These are phyloP conservation scores for Russula sp. DNA, from an alignment of 768 basidiomycete species.

Conservation along the genomic window DNA sequence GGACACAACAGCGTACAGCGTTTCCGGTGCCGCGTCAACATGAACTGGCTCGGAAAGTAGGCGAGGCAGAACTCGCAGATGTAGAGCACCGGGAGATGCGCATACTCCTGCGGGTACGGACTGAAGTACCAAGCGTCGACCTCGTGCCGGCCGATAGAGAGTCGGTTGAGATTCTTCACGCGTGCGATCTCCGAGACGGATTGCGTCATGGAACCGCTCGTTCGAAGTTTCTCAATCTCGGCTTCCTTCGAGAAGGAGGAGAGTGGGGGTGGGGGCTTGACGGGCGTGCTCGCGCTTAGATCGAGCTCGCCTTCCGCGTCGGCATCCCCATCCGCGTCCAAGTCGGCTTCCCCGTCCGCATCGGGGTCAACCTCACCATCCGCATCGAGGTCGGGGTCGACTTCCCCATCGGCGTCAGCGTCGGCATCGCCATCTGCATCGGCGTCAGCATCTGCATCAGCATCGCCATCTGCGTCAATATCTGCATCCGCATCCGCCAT, in stretches of 20 bases:
- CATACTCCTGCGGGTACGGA: constrained; percentile 97
- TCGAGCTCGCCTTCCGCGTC: constrained; percentile 73
- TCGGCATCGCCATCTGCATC: constrained; percentile 27
- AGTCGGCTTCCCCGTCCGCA: constrained; percentile 47
- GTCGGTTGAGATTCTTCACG: constrained; percentile 95
- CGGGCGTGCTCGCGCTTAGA: constrained; percentile 43
- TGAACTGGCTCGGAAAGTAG: constrained; percentile 85
- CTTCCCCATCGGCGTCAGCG: constrained; percentile 43
- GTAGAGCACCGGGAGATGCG: constrained; percentile 90
- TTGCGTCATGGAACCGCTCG: constrained; percentile 98
- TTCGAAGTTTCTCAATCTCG: constrained; percentile 97
- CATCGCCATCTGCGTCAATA: constrained; percentile 38
- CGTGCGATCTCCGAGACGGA: constrained; percentile 95
- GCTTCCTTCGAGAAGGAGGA: constrained; percentile 89
- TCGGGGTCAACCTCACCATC: constrained; percentile 29
- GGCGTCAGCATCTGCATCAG: constrained; percentile 33
- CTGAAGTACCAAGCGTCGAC: constrained; percentile 99
- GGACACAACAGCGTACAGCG: constrained; percentile 91
- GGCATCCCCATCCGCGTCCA: constrained; percentile 54
- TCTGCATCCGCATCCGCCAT: constrained; percentile 57
- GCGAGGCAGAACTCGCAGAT: constrained; percentile 98
- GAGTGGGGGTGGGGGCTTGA: constrained; percentile 44
- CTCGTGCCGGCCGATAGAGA: constrained; percentile 94
- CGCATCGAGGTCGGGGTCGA: neutral
- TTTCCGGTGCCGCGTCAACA: constrained; percentile 84